Evolutionary conservation across 164 flowering plant genomes (phyloP).

Genomic region (Piper betle): DNA sequence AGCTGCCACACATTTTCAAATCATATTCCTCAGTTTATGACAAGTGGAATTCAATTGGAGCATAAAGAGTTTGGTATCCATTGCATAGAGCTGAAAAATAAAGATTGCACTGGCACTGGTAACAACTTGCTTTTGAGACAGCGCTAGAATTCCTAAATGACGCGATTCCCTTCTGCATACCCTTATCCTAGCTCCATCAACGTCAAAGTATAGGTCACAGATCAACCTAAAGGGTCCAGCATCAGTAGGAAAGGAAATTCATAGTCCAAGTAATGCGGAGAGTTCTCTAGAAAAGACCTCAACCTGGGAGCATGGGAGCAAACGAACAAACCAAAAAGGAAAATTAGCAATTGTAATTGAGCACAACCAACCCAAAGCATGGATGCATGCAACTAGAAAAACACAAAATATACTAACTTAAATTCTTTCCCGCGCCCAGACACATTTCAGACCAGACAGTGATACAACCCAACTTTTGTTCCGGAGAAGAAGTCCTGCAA

Average conservation of each 20-base stretch:
- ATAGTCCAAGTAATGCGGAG: constrained; percentile 8
- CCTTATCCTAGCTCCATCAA: neutral
- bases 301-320: constrained; percentile 13
- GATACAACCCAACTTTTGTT: constrained; percentile 19
- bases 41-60: constrained; percentile 15
- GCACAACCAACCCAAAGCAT: neutral
- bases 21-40: constrained; percentile 6
- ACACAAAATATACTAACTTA: constrained; percentile 22
- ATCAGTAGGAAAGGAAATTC: neutral
- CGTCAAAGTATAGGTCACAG: neutral
- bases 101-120: neutral
- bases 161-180: neutral
- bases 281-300: constrained; percentile 12
- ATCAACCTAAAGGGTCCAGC: neutral
- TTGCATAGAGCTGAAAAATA: neutral
- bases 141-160: neutral
- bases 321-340: neutral
- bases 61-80: neutral
- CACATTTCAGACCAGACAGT: constrained; percentile 1
- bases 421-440: constrained; percentile 19
- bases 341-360: no score
- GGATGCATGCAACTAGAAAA: neutral
- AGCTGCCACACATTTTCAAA: constrained; percentile 5
- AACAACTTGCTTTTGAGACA: neutral
- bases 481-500: constrained; percentile 34